Conservation (phyloP, 73 alveolate species). For the Durusdinium trenchii region DNA sequence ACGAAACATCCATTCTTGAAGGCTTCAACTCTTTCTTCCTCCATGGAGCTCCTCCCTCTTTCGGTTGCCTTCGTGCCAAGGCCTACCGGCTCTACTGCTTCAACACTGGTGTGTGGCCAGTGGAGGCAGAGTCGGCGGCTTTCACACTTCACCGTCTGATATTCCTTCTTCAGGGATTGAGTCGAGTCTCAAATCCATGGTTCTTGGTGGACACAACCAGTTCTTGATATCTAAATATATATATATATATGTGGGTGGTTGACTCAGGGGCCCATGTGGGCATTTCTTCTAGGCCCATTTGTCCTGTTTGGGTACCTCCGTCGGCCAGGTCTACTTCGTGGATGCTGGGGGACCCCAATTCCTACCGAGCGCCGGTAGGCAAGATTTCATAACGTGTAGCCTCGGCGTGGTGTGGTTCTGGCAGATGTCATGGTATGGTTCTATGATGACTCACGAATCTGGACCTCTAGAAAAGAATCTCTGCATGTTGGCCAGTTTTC, state of each 20-base stretch:
- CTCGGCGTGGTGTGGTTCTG: neutral
- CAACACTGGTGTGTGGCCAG: constrained; percentile 77
- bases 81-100: constrained; percentile 90
- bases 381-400: too few species aligned
- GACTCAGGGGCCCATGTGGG: too few species aligned
- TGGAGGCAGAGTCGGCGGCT: constrained; percentile 25
- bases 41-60: neutral
- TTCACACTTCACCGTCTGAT: too few species aligned
- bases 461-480: neutral
- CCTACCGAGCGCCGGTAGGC: too few species aligned
- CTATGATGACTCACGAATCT: neutral
- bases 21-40: neutral
- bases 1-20: neutral
- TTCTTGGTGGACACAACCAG: too few species aligned
- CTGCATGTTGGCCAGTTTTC: neutral
- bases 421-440: neutral
- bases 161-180: too few species aligned
- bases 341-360: constrained; percentile 15
- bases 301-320: too few species aligned
- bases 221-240: too few species aligned
- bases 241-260: too few species aligned
- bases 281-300: too few species aligned
- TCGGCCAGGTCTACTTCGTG: constrained; percentile 93
- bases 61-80: neutral
- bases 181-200: too few species aligned